Conservation (phyloP, 495 filamentous ascomycete species). For the Daldinia caldariorum region DNA sequence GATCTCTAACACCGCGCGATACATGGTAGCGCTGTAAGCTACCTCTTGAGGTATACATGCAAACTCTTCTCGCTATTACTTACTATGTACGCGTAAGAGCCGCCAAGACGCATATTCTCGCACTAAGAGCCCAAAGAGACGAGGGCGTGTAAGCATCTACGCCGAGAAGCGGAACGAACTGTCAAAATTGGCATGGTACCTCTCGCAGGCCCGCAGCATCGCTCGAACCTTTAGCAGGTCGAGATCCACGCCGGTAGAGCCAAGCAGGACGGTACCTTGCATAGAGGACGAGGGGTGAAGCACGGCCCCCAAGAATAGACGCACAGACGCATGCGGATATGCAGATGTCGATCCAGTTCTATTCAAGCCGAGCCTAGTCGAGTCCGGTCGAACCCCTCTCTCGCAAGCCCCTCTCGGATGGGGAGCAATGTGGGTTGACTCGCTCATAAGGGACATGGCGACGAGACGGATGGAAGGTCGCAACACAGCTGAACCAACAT, state of each 20-base stretch:
- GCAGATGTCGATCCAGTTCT: background rate
- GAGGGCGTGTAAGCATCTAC: background rate
- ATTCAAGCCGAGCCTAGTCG: no score
- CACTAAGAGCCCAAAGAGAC: background rate
- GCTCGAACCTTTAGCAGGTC: slow-evolving; percentile 8
- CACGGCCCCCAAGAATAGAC: slow-evolving; percentile 31
- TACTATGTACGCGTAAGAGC: background rate
- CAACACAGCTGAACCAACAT: slow-evolving; percentile 13
- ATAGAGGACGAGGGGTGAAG: slow-evolving; percentile 21
- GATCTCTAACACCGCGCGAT: background rate
- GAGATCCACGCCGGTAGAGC: slow-evolving; percentile 19
- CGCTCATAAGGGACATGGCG: slow-evolving; percentile 3
- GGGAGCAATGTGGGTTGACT: slow-evolving; percentile 12
- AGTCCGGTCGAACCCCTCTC: no score
- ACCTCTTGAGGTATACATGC: background rate
- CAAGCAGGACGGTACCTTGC: slow-evolving; percentile 43
- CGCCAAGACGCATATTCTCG: background rate
- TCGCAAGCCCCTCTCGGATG: background rate
- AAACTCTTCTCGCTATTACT: background rate
- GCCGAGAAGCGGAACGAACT: background rate
- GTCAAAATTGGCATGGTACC: background rate
- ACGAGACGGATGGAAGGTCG: slow-evolving; percentile 7
- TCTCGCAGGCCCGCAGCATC: slow-evolving; percentile 2
- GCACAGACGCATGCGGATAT: background rate
- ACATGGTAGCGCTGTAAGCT: background rate